Percentiles rank a stretch among this genome's conserved stretches.
These are phyloP conservation scores for Coprinopsis cinerea DNA, from an alignment of 768 basidiomycete species.

Conservation along the genomic window DNA sequence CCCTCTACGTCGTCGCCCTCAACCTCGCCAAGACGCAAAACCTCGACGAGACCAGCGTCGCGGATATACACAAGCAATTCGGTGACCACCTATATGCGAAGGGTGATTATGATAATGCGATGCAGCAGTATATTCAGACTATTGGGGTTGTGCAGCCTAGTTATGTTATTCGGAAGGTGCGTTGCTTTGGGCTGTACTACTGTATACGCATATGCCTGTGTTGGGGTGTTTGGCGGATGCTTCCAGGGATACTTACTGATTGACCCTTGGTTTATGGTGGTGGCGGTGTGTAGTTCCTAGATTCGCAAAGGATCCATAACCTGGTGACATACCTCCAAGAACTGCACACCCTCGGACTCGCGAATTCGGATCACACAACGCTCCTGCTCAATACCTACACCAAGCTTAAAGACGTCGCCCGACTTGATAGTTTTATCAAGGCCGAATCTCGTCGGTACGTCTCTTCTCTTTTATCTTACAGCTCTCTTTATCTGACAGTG, in stretches of 20 bases:
- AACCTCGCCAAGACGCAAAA: slow-evolving; percentile 76
- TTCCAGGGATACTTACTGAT: no score
- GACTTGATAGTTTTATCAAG: slow-evolving; percentile 89
- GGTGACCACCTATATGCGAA: slow-evolving; percentile 90
- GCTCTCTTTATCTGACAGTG: no score
- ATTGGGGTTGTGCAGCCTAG: slow-evolving; percentile 87
- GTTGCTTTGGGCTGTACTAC: no score
- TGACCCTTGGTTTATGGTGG: no score
- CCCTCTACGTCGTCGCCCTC: slow-evolving; percentile 74
- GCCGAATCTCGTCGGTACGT: slow-evolving; percentile 60
- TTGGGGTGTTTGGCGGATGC: no score
- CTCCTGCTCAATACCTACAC: slow-evolving; percentile 96
- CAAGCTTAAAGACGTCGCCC: slow-evolving; percentile 85
- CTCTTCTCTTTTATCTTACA: no score
- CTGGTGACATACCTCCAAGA: slow-evolving; percentile 96
- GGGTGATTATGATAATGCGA: slow-evolving; percentile 88
- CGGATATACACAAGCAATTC: slow-evolving; percentile 86
- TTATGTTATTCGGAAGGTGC: slow-evolving; percentile 97
- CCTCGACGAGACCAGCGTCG: slow-evolving; percentile 66
- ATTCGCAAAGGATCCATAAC: slow-evolving; percentile 92
- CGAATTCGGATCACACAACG: slow-evolving; percentile 95
- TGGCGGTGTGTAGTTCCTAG: slow-evolving; percentile 67
- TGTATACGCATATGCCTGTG: no score
- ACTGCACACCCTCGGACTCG: slow-evolving; percentile 81
- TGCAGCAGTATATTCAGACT: slow-evolving; percentile 89